Evolutionary conservation across 2,329 filamentous ascomycete genomes (phyloP).

Genomic region (Tolypocladium amazonense): DNA sequence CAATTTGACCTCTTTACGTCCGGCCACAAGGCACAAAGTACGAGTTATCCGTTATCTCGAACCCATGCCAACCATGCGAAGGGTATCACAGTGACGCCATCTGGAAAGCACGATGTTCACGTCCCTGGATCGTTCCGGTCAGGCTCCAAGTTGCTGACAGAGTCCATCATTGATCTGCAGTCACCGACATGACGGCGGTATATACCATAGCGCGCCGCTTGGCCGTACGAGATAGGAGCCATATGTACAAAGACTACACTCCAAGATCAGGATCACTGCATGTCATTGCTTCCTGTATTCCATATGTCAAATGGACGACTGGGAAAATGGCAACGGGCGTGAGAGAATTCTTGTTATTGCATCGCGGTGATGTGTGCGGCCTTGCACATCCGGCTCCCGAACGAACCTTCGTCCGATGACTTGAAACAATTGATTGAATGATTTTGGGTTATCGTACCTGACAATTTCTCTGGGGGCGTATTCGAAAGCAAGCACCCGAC

Average conservation of each 20-base stretch:
- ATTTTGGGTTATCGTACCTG: neutral
- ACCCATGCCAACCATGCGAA: neutral
- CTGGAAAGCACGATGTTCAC: too few relatives aligned
- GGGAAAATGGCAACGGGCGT: neutral
- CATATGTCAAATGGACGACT: neutral
- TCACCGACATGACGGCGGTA: neutral
- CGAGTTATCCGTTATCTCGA: neutral
- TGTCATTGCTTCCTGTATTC: neutral
- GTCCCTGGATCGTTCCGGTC: neutral
- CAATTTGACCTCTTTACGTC: constrained; percentile 5
- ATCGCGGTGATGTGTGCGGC: neutral
- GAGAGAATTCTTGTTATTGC: neutral
- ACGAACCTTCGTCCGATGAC: neutral
- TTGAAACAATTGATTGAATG: neutral
- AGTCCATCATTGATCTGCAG: neutral
- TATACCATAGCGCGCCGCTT: neutral
- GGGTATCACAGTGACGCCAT: neutral
- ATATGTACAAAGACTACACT: neutral
- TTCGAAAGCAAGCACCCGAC: neutral
- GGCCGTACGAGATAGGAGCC: neutral
- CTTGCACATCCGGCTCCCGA: neutral
- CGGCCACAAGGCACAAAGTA: too few relatives aligned
- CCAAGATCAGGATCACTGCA: neutral
- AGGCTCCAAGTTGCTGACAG: neutral
- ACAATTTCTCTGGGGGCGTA: too few relatives aligned